These are phyloP conservation scores for Aspergillus coremiiformis DNA, from an alignment of 495 filamentous ascomycete species.

Conservation along the genomic window DNA sequence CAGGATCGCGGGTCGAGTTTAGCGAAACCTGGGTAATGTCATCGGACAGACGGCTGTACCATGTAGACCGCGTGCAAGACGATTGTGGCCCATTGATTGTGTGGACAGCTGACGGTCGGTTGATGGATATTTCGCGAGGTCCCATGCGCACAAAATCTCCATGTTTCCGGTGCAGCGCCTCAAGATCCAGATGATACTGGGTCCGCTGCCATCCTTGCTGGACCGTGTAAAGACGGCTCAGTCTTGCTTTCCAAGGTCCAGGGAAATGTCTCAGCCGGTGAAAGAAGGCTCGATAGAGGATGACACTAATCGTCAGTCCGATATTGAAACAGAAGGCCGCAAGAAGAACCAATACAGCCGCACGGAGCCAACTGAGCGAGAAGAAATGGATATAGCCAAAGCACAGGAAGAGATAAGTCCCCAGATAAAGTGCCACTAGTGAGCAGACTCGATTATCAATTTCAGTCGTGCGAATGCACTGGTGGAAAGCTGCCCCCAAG, in stretches of 20 bases:
- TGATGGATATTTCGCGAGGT: conserved; percentile 30
- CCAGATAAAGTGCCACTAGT: neutral
- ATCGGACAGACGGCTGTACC: conserved; percentile 27
- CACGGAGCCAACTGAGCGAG: neutral
- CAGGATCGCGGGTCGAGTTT: conserved; percentile 22
- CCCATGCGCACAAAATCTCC: conserved; percentile 11
- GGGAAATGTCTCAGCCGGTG: neutral
- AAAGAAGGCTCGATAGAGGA: neutral
- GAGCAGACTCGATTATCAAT: conserved; percentile 5
- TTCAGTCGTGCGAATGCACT: conserved; percentile 2
- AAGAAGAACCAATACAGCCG: neutral
- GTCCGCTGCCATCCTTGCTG: neutral
- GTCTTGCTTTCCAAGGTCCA: neutral
- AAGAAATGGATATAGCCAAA: neutral
- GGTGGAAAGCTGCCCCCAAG: conserved; percentile 2
- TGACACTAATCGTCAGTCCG: neutral
- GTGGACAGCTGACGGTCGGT: conserved; percentile 18
- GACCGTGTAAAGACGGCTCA: neutral
- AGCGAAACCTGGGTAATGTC: conserved; percentile 15
- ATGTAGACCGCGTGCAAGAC: conserved; percentile 24
- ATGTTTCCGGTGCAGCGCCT: conserved; percentile 3
- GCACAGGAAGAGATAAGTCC: neutral
- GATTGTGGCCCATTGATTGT: conserved; percentile 19
- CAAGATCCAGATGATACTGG: conserved; percentile 5
- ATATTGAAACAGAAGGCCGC: no score